Evolutionary conservation across 2,329 filamentous ascomycete species (phyloP), one percentile per base, ranked within the genome.

Genomic region (Aspergillus pseudonomiae): DNA sequence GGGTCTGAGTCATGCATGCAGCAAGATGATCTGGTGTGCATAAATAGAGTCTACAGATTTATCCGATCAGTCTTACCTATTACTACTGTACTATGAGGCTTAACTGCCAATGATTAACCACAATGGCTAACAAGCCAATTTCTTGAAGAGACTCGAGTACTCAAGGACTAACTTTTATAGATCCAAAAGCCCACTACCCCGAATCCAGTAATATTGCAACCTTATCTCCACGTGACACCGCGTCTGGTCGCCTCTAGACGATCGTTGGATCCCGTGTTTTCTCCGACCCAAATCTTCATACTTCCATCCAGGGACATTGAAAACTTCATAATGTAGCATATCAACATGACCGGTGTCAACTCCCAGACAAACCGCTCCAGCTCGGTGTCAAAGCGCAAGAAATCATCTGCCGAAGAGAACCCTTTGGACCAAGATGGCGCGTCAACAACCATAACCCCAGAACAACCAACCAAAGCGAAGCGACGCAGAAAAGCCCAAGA

Each of bases 211-310:
- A 61, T 58, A 67, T 63, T 57, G 32, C 7, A 19, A 11, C 16
- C 24, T 10, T 21, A 21, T 6, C 28, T n/a, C 19, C 71, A 71
- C 67, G 70, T 73, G 68, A 68, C 50, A 24, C 48, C 69, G 70
- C 64, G 68, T 68, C 65, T 45, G 53, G 39, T 55, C 45, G 50
- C 34, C 60, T 59, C 48, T 6, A 34, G 26, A 53, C 46, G 36
- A 41, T 28, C 28, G 50, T 54, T 24, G 24, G 46, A 19, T 52
- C 28, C 16, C 28, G 9, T 32, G 12, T 14, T 9, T 19, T 19
- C 24, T 30, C 26, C 7, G 7, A 16, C 46, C 11, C 28, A 21
- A 54, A 54, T 19, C 32, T 39, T 41, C 32, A 24, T 36, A 32
- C 34, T 11, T 55, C 30, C 12, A 39, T 26, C 16, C 10, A 32